Conservation (phyloP, 306 rosid genomes). For the Crotalaria pallida region DNA sequence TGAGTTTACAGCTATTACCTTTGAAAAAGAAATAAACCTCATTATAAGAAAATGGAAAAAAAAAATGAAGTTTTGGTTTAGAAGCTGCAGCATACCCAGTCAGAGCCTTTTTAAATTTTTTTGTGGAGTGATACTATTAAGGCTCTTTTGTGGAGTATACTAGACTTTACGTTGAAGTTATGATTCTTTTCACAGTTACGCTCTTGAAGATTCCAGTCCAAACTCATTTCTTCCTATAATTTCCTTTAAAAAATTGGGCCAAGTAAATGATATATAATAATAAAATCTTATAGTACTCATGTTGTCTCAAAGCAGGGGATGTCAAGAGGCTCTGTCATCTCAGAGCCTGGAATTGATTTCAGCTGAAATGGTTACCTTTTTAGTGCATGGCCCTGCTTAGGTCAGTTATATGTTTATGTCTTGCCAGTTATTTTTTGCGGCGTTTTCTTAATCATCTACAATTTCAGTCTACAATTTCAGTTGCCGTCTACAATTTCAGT, state of each 20-base stretch:
- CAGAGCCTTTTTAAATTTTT: not conserved
- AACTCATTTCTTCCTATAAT: conserved; percentile 51
- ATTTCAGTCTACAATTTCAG: too few species aligned
- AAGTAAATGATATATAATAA: conserved; percentile 37
- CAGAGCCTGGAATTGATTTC: conserved; percentile 93
- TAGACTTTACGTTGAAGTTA: conserved; percentile 17
- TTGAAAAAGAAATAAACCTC: too few species aligned
- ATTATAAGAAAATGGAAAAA: too few species aligned
- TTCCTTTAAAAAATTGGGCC: conserved; percentile 60
- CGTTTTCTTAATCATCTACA: conserved; percentile 57
- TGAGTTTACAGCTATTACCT: too few species aligned
- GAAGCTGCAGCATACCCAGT: too few species aligned
- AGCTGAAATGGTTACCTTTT: conserved; percentile 91
- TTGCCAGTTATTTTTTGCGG: conserved; percentile 59
- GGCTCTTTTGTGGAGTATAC: conserved; percentile 20
- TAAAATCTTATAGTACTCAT: conserved; percentile 73
- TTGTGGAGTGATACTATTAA: not conserved
- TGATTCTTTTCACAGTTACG: conserved; percentile 37
- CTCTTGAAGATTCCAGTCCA: conserved; percentile 51
- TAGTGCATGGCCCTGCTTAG: conserved; percentile 83
- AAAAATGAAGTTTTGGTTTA: too few species aligned
- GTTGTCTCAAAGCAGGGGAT: conserved; percentile 98
- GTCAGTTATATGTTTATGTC: conserved; percentile 79
- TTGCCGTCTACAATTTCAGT: too few species aligned
- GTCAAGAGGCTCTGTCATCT: conserved; percentile 94